These are phyloP conservation scores for Discostella stelligeroides DNA, from an alignment of 108 stramenopile genomes.

Conservation along the genomic window DNA sequence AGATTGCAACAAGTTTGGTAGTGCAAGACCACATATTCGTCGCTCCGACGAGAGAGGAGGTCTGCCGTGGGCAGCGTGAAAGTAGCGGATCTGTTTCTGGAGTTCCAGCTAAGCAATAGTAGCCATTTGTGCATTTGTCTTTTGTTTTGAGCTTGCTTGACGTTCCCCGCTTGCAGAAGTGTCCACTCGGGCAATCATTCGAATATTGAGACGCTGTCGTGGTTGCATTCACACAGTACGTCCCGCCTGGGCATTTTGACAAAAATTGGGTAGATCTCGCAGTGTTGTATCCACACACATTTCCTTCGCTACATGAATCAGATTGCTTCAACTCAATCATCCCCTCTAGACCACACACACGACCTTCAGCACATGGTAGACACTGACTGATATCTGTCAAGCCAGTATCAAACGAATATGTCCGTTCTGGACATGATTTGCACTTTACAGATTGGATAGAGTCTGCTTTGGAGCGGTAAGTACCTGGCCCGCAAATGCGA, in stretches of 20 bases:
- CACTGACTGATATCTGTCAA: constrained; percentile 83
- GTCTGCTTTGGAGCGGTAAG: constrained; percentile 77
- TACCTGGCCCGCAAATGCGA: constrained; percentile 76
- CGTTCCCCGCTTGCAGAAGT: constrained; percentile 70
- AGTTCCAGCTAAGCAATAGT: constrained; percentile 74
- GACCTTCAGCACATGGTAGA: constrained; percentile 76
- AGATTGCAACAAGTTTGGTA: constrained; percentile 64
- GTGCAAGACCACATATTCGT: constrained; percentile 50
- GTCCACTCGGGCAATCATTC: constrained; percentile 56
- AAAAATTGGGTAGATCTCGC: constrained; percentile 62
- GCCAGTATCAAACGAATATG: constrained; percentile 66
- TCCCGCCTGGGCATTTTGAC: constrained; percentile 73
- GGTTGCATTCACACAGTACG: constrained; percentile 57
- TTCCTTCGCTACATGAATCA: constrained; percentile 67
- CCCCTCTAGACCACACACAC: constrained; percentile 70
- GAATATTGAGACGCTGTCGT: constrained; percentile 55
- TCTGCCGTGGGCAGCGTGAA: constrained; percentile 68
- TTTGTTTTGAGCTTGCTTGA: constrained; percentile 41
- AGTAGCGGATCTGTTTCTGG: constrained; percentile 34
- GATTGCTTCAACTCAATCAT: constrained; percentile 56
- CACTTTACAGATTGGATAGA: constrained; percentile 59
- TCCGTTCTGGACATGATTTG: constrained; percentile 77
- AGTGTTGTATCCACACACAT: constrained; percentile 72
- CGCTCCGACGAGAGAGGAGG: constrained; percentile 55
- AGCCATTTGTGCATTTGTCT: constrained; percentile 71